Conservation (phyloP, 352 stramenopile genomes). For the Nothophytophthora sp. region DNA sequence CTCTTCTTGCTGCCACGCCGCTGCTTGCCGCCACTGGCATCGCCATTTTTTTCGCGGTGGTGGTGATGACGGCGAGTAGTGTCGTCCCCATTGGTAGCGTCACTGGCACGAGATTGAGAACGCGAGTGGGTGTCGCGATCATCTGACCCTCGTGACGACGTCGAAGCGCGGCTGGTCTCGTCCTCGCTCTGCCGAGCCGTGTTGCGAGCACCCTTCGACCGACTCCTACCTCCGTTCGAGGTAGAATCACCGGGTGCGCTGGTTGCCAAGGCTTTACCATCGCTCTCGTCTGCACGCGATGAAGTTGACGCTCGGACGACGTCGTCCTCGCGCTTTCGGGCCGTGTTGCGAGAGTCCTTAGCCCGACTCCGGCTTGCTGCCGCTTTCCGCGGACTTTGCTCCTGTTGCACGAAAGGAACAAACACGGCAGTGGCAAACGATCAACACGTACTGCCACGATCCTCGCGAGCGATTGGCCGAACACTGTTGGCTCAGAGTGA, state of each 20-base stretch:
- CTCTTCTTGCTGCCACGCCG: slow-evolving; percentile 16
- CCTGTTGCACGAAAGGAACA: slow-evolving; percentile 7
- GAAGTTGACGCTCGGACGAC: slow-evolving; percentile 6
- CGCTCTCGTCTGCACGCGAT: slow-evolving; percentile 5
- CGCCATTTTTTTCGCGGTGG: slow-evolving; percentile 13
- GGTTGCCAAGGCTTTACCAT: neutral
- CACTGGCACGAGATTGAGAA: too few species aligned
- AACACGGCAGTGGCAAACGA: neutral
- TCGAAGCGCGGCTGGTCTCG: slow-evolving; percentile 19
- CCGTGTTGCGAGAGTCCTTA: slow-evolving; percentile 5
- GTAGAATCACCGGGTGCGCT: slow-evolving; percentile 2
- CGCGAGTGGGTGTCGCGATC: too few species aligned
- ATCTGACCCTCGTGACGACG: slow-evolving; percentile 14
- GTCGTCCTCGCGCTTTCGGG: slow-evolving; percentile 7
- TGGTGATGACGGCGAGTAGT: too few species aligned
- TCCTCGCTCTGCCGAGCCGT: slow-evolving; percentile 7
- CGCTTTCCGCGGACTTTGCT: slow-evolving; percentile 28
- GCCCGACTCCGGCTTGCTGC: slow-evolving; percentile 23
- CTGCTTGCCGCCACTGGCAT: slow-evolving; percentile 7
- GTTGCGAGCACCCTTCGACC: slow-evolving; percentile 11
- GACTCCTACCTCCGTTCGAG: slow-evolving; percentile 9
- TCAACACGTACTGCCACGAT: neutral
- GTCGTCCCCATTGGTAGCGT: too few species aligned
- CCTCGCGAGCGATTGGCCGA: too few species aligned
- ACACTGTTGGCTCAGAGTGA: too few species aligned